Base-by-base conservation (phyloP, 768 basidiomycete genomes). In the Lepiota venenata region DNA sequence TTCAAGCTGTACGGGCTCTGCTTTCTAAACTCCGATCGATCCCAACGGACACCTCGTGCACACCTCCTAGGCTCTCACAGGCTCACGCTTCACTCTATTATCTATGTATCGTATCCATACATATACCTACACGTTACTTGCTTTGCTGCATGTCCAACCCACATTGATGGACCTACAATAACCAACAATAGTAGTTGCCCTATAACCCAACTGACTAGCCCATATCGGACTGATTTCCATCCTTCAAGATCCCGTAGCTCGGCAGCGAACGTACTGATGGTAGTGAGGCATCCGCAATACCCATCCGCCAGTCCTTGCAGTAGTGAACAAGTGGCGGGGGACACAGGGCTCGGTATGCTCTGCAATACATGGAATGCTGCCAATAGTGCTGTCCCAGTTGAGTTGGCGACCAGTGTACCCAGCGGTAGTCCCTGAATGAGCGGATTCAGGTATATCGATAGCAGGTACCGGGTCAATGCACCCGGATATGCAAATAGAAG, bases 231-330 rank as follows among this genome's bases (percentile, higher is more conserved):
- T 25, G 84, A 83, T 63, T 79, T 82, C 67, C 80, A 66, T 29
- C 74, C 66, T 40, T 73, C 68, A 56, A 94, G 71, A 39, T 80
- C 79, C 32, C 75, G 70, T 18, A 91, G 66, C 66, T 99, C 97
- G 8, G 85, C 85, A 1, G 84, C 88, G 64, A 98, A 96, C 15
- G 95, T 98, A 67, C 90, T 93, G 61, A 99, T 80, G 1, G 97
- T 99, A 1, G 88, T 95, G 61, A 98, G 74, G 71, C 93, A 94
- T 10, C 94, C 97, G 65, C 95, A 98, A 65, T 93, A 98, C 6
- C 97, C 97, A 65, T 98, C 93, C 20, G 77, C 74, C 36, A 98
- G 70, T 1, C 93, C 95, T 64, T 91, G 87, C 39, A 98, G 68
- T 16, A 92, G 73, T 21, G 80, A 75, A 64, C 95, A 97, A 32